Evolutionary conservation across 83 land plant genomes (phyloP).

Genomic region (Thuja plicata): DNA sequence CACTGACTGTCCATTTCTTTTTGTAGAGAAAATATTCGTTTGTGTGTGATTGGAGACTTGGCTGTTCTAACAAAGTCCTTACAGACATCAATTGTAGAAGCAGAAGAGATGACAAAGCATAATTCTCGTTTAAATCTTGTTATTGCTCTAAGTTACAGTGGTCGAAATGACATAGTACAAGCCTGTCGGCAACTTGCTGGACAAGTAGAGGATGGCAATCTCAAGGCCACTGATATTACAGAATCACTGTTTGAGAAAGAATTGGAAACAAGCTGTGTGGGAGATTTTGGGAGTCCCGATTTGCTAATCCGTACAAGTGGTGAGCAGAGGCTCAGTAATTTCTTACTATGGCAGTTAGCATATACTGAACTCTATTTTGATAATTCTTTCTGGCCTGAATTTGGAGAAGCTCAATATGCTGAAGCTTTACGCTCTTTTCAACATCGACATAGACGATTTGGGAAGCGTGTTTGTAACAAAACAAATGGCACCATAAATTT

Average conservation of each 20-base stretch:
- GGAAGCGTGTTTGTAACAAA: slow-evolving; percentile 28
- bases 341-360: slow-evolving; percentile 87
- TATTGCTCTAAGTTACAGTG: slow-evolving; percentile 78
- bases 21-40: slow-evolving; percentile 47
- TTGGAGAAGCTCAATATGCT: slow-evolving; percentile 46
- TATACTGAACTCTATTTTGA: slow-evolving; percentile 73
- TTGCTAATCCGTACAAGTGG: slow-evolving; percentile 81
- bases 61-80: slow-evolving; percentile 49
- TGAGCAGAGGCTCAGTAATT: slow-evolving; percentile 80
- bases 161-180: slow-evolving; percentile 59
- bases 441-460: slow-evolving; percentile 65
- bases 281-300: slow-evolving; percentile 53
- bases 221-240: slow-evolving; percentile 52
- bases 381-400: slow-evolving; percentile 68
- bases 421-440: slow-evolving; percentile 59
- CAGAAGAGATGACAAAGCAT: slow-evolving; percentile 39
- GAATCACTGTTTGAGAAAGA: slow-evolving; percentile 42
- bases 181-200: slow-evolving; percentile 59
- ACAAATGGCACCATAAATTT: background rate
- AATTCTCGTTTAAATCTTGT: slow-evolving; percentile 51
- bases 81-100: slow-evolving; percentile 28
- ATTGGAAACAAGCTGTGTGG: slow-evolving; percentile 45
- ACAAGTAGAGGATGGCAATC: slow-evolving; percentile 47
- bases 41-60: slow-evolving; percentile 52
- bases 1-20: slow-evolving; percentile 3